Evolutionary conservation across 495 filamentous ascomycete genomes (phyloP), one percentile per base, ranked within the genome.

Genomic region (Aspergillus homomorphus): DNA sequence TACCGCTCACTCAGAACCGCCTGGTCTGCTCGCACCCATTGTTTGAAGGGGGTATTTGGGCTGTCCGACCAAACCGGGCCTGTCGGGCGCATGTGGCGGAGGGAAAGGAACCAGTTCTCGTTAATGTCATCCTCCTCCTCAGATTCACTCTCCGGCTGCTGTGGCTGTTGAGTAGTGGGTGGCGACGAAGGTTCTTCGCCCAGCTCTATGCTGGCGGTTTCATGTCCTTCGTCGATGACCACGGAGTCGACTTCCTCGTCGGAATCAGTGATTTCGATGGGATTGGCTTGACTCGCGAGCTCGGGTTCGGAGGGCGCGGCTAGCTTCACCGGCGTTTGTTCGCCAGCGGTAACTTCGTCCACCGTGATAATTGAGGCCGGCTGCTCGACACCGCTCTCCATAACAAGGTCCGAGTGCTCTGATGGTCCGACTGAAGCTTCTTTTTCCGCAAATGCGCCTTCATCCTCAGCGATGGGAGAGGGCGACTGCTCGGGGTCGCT

Each of bases 201-300:
- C 6, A 77, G 68, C 51, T 79, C 76, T 33, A 77, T 62, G 53
- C 76, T 79, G 26, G 75, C 76, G 19, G 71, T 74, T 56, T 73
- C 70, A 54, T 77, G 75, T 9, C 57, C 51, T 5, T 62, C 66
- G 43, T 69, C 62, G 33, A 71, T 64, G 42, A 53, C 8, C 16
- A 49, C 59, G 43, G 60, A 55, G 15, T 45, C 66, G 45, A 59
- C 19, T 23, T 63, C 62, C 6, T 64, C 62, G 18, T 62, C 49
- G 4, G 50, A 57, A 22, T 70, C 62, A 5, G 60, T 28, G 4
- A 9, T 28, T 9, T 3, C 26, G 26, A 4, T 28, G 26, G 26
- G 26, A 28, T 28, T 9, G 26, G 26, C 26, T 28, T 3, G 26
- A 28, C 26, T 9, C 26, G 26, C 26, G 9, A 12, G 8, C 10